Evolutionary conservation across 352 stramenopile genomes (phyloP), one percentile per base, ranked within the genome.

Genomic region (Phytophthora uliginosa): DNA sequence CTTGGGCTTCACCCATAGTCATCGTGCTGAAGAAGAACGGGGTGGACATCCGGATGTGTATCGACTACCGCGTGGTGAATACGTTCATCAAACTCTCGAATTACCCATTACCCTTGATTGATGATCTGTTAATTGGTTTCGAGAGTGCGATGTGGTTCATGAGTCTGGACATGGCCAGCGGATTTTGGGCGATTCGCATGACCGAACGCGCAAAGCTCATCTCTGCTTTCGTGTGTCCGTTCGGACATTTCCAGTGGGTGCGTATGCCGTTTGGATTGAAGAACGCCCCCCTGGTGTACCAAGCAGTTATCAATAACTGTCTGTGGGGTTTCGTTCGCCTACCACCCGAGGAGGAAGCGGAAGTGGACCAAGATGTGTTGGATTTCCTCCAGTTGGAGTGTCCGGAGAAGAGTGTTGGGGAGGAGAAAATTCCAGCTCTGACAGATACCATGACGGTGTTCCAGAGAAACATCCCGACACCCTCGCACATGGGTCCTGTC

Each of bases 51-150:
- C 38, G 63, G 6, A 61, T 64, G n/a, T 70, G 73, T 17, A 77
- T 80, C 15, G 68, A 80, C 18, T 77, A 69, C 7, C 54, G 63
- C 0, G 7, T 20, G 4, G 63, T 80, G 50, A 74, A 77, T 31
- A 0, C 22, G 1, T 69, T 77, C 7, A 59, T 67, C 12, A 45
- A 59, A n/a, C 47, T 79, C 1, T 42, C 56, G 10, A 70, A 52
- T 6, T 77, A 80, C 10, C 68, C 73, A 0, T 28, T 80, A 1
- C 53, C 59, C 0, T 7, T 77, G 2, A 78, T 81, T 36, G 64
- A 81, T 13, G 69, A 81, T 17, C 52, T 78, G 0, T 47, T 80
- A 4, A 57, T 68, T 15, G 72, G 63, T 42, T 82, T 79, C n/a
- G 58, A 73, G 4, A 4, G 26, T 0, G 33, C 42, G 0, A 72